phyloP scores from a whole-genome alignment of 2,329 filamentous ascomycete species.

The Xylaria sp. region DNA sequence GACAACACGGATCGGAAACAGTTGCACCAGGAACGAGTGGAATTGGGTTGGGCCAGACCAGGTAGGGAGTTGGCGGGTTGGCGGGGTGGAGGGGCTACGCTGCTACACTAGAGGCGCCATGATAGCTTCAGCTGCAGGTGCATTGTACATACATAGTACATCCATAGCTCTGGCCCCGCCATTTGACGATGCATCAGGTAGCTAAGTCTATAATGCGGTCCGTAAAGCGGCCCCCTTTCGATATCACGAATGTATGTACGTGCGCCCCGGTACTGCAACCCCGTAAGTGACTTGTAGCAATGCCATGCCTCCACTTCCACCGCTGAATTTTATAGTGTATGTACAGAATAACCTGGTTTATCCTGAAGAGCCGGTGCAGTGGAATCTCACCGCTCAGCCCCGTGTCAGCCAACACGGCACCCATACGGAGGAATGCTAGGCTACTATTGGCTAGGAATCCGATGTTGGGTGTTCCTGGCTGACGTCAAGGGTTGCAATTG shows the following conservation, averaged over 20 bases:
- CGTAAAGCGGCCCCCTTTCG: not conserved
- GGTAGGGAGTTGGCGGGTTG: slow-evolving; percentile 12
- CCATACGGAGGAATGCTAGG: slow-evolving; percentile 24
- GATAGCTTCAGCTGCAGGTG: slow-evolving; percentile 39
- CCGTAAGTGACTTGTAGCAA: slow-evolving; percentile 24
- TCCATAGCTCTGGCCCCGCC: slow-evolving; percentile 22
- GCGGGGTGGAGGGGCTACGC: slow-evolving; percentile 28
- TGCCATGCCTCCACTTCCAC: slow-evolving; percentile 21
- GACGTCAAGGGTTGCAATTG: slow-evolving; percentile 29
- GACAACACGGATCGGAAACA: slow-evolving; percentile 15
- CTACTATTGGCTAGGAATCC: slow-evolving; percentile 24
- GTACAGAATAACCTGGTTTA: slow-evolving; percentile 11
- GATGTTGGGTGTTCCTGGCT: slow-evolving; percentile 13
- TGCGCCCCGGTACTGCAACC: not conserved
- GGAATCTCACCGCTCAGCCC: slow-evolving; percentile 38
- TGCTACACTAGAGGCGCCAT: not conserved
- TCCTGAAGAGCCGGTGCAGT: slow-evolving; percentile 31
- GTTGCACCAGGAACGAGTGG: slow-evolving; percentile 26
- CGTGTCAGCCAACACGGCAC: slow-evolving; percentile 14
- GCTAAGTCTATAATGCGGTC: not conserved
- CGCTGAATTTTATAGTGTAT: slow-evolving; percentile 2
- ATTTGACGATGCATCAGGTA: slow-evolving; percentile 31
- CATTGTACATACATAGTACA: not conserved
- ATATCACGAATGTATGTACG: too few relatives aligned
- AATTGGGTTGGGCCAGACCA: slow-evolving; percentile 29